These are phyloP conservation scores for Geranomyces variabilis DNA, from an alignment of 192 early-diverging fungal genomes.

Conservation along the genomic window DNA sequence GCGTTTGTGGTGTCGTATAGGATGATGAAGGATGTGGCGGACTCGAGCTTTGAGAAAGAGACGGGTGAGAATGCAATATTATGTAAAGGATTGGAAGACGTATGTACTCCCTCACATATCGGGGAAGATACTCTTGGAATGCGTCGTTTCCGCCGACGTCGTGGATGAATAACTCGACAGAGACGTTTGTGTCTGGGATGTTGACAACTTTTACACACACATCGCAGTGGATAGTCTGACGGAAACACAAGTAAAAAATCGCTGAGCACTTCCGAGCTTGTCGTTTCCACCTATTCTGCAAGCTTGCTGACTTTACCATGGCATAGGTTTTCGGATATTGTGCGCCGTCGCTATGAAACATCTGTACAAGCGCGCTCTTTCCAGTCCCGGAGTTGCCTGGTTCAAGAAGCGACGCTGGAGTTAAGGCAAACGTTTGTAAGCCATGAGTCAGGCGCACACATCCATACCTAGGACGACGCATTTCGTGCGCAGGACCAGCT, in stretches of 20 bases:
- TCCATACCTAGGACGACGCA: conserved; percentile 44
- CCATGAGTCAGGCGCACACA: too few relatives aligned
- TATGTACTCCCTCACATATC: conserved; percentile 37
- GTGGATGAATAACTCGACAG: conserved; percentile 52
- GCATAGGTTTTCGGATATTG: conserved; percentile 48
- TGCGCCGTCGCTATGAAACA: conserved; percentile 51
- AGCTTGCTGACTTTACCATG: conserved; percentile 37
- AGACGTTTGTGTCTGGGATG: conserved; percentile 52
- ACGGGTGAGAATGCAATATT: not conserved
- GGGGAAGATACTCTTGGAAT: conserved; percentile 38
- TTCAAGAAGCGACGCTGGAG: too few relatives aligned
- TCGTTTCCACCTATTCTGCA: not conserved
- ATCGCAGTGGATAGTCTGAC: conserved; percentile 54
- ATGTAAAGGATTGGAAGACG: not conserved
- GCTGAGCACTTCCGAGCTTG: not conserved
- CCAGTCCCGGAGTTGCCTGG: conserved; percentile 48
- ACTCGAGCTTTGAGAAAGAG: conserved; percentile 33
- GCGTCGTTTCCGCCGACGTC: conserved; percentile 53
- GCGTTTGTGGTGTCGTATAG: conserved; percentile 51
- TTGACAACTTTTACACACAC: conserved; percentile 55
- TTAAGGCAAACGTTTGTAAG: too few relatives aligned
- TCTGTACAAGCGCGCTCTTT: conserved; percentile 48
- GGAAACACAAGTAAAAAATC: not conserved
- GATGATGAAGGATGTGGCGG: conserved; percentile 39
- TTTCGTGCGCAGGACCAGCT: conserved; percentile 50